A percentile compares a stretch with the other conserved stretches of the same genome.
Conservation (phyloP, 192 early-diverging fungal species). For the Backusella australiensis region DNA sequence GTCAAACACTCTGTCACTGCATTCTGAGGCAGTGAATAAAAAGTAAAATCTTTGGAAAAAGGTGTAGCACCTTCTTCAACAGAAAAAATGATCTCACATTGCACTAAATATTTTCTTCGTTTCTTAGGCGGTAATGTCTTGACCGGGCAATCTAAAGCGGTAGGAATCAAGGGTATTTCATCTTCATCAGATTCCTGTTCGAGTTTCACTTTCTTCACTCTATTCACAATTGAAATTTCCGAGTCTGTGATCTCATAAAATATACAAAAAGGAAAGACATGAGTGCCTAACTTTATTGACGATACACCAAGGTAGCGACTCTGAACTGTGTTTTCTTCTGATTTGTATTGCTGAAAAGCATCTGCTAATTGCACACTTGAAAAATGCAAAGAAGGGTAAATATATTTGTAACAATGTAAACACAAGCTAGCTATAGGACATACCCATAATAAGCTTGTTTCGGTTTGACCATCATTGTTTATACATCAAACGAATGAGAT, state of each 20-base stretch:
- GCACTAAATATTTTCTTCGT: constrained; percentile 9
- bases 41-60: background rate
- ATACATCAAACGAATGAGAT: background rate
- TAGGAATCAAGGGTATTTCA: background rate
- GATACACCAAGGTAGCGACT: constrained; percentile 7
- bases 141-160: background rate
- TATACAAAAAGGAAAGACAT: constrained; percentile 5
- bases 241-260: constrained; percentile 22
- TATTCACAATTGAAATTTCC: constrained; percentile 16
- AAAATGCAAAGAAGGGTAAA: background rate
- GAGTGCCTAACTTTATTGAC: constrained; percentile 1
- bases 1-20: constrained; percentile 13
- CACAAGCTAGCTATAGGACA: constrained; percentile 1
- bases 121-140: constrained; percentile 12
- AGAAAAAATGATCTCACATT: constrained; percentile 9
- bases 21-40: constrained; percentile 4
- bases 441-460: constrained; percentile 8
- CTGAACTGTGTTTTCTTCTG: constrained; percentile 3
- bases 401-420: background rate
- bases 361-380: background rate
- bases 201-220: constrained; percentile 6
- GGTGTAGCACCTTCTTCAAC: background rate
- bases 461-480: background rate
- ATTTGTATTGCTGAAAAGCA: background rate
- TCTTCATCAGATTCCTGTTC: constrained; percentile 11